A percentile compares a stretch with the other conserved stretches of the same genome.
Conservation (phyloP, 495 filamentous ascomycete species). For the Penicillium desertorum region DNA sequence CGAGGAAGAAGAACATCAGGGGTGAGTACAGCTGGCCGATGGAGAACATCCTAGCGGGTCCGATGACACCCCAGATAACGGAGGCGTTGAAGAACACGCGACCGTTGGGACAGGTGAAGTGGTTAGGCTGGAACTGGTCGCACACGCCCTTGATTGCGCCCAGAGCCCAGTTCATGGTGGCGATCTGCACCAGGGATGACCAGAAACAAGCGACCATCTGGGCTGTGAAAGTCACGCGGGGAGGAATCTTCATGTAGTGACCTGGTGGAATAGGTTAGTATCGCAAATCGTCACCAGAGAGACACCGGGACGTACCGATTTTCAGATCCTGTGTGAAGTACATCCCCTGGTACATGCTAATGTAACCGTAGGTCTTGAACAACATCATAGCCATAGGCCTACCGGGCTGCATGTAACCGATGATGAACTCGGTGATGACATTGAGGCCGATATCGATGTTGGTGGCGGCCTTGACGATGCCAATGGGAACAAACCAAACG, state of each 20-base stretch:
- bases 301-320: slow-evolving; percentile 27
- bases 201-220: slow-evolving; percentile 57
- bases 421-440: slow-evolving; percentile 62
- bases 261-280: slow-evolving; percentile 27
- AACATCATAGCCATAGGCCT: slow-evolving; percentile 64
- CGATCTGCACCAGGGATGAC: slow-evolving; percentile 59
- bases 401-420: slow-evolving; percentile 63
- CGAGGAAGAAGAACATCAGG: slow-evolving; percentile 53
- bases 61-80: slow-evolving; percentile 57
- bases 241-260: slow-evolving; percentile 69
- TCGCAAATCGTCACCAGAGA: not conserved
- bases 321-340: slow-evolving; percentile 54
- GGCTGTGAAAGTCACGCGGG: slow-evolving; percentile 56
- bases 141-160: slow-evolving; percentile 55
- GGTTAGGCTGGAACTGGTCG: slow-evolving; percentile 45
- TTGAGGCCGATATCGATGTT: slow-evolving; percentile 57
- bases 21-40: slow-evolving; percentile 45
- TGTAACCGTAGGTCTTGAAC: slow-evolving; percentile 63
- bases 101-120: slow-evolving; percentile 61
- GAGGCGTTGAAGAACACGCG: slow-evolving; percentile 60
- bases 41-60: slow-evolving; percentile 53
- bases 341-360: slow-evolving; percentile 57
- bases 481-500: slow-evolving; percentile 54
- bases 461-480: slow-evolving; percentile 54
- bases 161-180: slow-evolving; percentile 62